phyloP scores from a whole-genome alignment of 148 eudicot genomes.

The Nepenthes gracilis region DNA sequence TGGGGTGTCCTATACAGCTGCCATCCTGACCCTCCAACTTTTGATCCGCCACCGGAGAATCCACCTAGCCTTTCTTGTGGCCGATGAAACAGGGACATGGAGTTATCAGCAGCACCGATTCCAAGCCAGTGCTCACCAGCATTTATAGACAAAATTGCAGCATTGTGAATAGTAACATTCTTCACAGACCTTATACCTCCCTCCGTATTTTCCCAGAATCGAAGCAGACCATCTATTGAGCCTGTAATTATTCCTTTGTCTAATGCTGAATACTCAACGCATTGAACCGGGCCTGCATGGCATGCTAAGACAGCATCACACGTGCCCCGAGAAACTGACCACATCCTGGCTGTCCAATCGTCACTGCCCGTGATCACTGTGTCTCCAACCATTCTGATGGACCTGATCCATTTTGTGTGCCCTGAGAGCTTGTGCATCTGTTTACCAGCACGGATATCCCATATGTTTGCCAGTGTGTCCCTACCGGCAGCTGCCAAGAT shows the following conservation, averaged over 20 bases:
- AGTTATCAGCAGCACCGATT: slow-evolving; percentile 93
- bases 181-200: slow-evolving; percentile 73
- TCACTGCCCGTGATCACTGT: slow-evolving; percentile 81
- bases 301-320: slow-evolving; percentile 93
- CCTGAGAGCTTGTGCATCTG: slow-evolving; percentile 92
- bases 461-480: slow-evolving; percentile 69
- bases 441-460: slow-evolving; percentile 94
- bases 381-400: slow-evolving; percentile 92
- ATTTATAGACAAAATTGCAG: slow-evolving; percentile 64
- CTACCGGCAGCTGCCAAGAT: slow-evolving; percentile 85
- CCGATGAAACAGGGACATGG: slow-evolving; percentile 87
- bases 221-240: slow-evolving; percentile 74
- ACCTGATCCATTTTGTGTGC: slow-evolving; percentile 87
- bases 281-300: slow-evolving; percentile 76
- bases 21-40: slow-evolving; percentile 78
- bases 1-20: slow-evolving; percentile 96
- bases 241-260: slow-evolving; percentile 93
- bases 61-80: slow-evolving; percentile 88
- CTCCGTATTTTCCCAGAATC: slow-evolving; percentile 92
- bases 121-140: slow-evolving; percentile 95
- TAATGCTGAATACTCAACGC: slow-evolving; percentile 67
- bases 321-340: slow-evolving; percentile 92
- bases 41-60: slow-evolving; percentile 49
- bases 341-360: slow-evolving; percentile 97
- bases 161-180: slow-evolving; percentile 70